These are phyloP conservation scores for Bremia lactucae DNA, from an alignment of 352 stramenopile species.

Conservation along the genomic window DNA sequence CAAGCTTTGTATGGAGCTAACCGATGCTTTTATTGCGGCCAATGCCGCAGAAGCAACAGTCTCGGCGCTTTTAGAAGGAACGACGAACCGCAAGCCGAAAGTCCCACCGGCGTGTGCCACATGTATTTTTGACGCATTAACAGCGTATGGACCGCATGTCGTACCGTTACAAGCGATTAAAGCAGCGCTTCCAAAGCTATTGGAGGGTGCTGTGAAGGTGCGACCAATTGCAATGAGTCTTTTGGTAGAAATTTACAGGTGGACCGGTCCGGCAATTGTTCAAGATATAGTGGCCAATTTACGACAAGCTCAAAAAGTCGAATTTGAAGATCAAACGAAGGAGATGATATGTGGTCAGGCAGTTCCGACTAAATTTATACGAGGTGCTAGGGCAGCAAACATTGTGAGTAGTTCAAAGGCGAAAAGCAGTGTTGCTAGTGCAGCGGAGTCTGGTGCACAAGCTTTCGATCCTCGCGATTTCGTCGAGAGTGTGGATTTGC, in stretches of 20 bases:
- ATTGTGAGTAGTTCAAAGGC: conserved; percentile 6
- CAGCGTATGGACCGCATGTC: conserved; percentile 68
- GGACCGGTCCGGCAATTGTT: conserved; percentile 60
- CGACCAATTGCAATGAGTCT: conserved; percentile 70
- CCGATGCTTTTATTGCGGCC: conserved; percentile 58
- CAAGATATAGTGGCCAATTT: conserved; percentile 75
- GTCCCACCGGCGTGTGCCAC: conserved; percentile 63
- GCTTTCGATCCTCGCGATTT: conserved; percentile 77
- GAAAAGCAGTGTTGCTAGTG: conserved; percentile 2
- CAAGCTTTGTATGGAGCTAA: conserved; percentile 72
- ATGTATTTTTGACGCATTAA: conserved; percentile 57
- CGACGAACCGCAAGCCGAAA: conserved; percentile 82
- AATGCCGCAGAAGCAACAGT: conserved; percentile 71
- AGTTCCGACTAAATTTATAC: conserved; percentile 55
- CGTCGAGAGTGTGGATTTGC: conserved; percentile 73
- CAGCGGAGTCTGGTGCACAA: conserved; percentile 6
- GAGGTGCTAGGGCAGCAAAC: conserved; percentile 37
- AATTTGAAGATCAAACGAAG: conserved; percentile 71
- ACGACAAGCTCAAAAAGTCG: conserved; percentile 71
- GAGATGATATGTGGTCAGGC: conserved; percentile 59
- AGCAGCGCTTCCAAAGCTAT: conserved; percentile 46
- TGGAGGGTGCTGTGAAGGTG: conserved; percentile 78
- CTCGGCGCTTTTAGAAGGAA: conserved; percentile 63
- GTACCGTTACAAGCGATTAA: conserved; percentile 66
- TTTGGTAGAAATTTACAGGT: conserved; percentile 73